A percentile compares a stretch with the other conserved stretches of the same genome.
Conservation (phyloP, 495 filamentous ascomycete species). For the Parathielavia appendiculata region DNA sequence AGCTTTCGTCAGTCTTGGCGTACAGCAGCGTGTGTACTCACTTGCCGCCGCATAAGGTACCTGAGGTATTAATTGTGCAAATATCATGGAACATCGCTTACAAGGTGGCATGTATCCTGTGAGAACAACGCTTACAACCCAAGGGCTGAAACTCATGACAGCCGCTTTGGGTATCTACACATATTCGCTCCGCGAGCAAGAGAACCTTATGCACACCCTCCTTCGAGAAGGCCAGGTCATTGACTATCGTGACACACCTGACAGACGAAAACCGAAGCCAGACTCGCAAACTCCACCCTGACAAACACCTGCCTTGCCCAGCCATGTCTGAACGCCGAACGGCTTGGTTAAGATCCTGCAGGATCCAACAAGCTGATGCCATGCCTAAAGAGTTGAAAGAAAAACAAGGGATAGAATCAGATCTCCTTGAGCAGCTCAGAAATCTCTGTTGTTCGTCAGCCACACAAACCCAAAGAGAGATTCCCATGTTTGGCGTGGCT, state of each 20-base stretch:
- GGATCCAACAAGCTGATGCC: constrained; percentile 8
- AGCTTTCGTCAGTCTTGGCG: not conserved
- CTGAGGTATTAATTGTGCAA: not conserved
- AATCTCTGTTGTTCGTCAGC: constrained; percentile 16
- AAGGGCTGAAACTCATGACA: not conserved
- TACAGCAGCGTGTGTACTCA: no score
- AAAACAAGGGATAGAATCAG: not conserved
- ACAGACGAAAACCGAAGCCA: constrained; percentile 4
- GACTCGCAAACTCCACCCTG: constrained; percentile 7
- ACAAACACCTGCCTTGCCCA: not conserved
- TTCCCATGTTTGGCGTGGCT: not conserved
- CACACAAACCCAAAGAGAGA: not conserved
- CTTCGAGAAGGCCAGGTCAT: not conserved
- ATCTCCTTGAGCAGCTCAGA: constrained; percentile 4
- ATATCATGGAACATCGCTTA: not conserved
- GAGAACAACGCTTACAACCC: not conserved
- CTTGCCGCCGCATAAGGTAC: no score
- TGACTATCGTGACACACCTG: constrained; percentile 1
- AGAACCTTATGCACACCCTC: not conserved
- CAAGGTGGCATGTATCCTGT: no score
- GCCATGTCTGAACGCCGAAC: constrained; percentile 17
- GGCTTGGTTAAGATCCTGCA: not conserved
- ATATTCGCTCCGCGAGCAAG: not conserved
- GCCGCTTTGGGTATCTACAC: constrained; percentile 1
- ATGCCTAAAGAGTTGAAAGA: constrained; percentile 3